phyloP scores from a whole-genome alignment of 2,329 filamentous ascomycete genomes.

The Fusarium sp. region DNA sequence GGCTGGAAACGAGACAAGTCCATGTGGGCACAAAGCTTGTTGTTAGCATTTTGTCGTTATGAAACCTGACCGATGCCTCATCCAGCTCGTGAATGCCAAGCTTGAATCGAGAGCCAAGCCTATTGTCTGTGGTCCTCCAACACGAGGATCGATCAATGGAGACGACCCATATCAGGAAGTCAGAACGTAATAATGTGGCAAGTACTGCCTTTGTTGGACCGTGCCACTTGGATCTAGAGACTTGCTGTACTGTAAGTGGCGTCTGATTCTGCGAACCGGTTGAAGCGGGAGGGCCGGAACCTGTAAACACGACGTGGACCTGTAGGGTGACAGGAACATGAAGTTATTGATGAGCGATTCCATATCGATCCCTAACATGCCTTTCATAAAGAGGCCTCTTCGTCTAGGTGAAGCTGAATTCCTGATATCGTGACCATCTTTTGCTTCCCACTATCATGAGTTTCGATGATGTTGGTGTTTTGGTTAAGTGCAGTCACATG shows the following conservation, averaged over 20 bases:
- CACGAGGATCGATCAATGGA: background rate
- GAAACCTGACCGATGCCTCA: background rate
- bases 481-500: background rate
- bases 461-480: background rate
- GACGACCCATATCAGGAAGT: background rate
- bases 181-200: background rate
- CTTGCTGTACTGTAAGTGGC: background rate
- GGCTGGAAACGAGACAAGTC: slow-evolving; percentile 20
- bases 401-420: background rate
- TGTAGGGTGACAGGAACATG: background rate
- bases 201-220: background rate
- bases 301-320: background rate
- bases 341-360: too few relatives aligned
- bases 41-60: background rate
- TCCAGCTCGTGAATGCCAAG: background rate
- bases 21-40: background rate
- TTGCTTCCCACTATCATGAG: background rate
- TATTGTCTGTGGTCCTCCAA: background rate
- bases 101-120: background rate
- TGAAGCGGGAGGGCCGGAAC: background rate
- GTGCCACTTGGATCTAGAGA: background rate
- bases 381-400: too few relatives aligned
- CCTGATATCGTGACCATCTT: background rate
- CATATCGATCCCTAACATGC: background rate
- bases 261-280: background rate